These are phyloP conservation scores for Oryza officinalis DNA, from an alignment of 176 grass and related monocot genomes.

Conservation along the genomic window DNA sequence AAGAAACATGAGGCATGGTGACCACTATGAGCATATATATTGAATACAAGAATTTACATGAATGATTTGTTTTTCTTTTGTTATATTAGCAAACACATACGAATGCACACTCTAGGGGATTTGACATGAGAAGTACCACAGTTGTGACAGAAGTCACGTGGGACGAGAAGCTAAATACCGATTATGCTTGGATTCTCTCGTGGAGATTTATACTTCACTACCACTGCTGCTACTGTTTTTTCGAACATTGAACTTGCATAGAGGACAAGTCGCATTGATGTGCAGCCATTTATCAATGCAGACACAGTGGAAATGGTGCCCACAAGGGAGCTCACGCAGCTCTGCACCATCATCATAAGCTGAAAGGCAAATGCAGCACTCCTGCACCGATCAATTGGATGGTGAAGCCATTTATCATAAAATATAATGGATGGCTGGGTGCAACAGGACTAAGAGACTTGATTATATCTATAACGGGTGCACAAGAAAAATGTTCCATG, in stretches of 20 bases:
- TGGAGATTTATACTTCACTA: constrained; percentile 52
- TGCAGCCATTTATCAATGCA: constrained; percentile 78
- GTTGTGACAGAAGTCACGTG: neutral
- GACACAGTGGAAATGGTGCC: constrained; percentile 69
- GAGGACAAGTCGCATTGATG: constrained; percentile 74
- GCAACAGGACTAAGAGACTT: neutral
- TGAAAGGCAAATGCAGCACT: constrained; percentile 74
- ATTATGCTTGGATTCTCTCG: neutral
- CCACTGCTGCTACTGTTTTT: constrained; percentile 60
- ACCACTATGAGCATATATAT: neutral
- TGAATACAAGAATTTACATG: constrained; percentile 22
- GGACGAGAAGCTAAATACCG: neutral
- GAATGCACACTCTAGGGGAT: neutral
- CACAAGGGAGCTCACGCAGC: constrained; percentile 69
- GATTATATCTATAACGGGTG: neutral
- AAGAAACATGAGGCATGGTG: neutral
- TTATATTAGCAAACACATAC: neutral
- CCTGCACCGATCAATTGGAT: constrained; percentile 36
- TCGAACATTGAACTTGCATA: constrained; percentile 78
- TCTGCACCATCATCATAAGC: constrained; percentile 66
- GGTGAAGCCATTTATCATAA: neutral
- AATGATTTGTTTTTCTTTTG: constrained; percentile 1
- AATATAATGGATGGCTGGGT: neutral
- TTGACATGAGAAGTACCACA: constrained; percentile 7
- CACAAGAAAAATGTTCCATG: neutral